Conservation (phyloP, 2,329 filamentous ascomycete species). For the Mollisiaceae sp. region DNA sequence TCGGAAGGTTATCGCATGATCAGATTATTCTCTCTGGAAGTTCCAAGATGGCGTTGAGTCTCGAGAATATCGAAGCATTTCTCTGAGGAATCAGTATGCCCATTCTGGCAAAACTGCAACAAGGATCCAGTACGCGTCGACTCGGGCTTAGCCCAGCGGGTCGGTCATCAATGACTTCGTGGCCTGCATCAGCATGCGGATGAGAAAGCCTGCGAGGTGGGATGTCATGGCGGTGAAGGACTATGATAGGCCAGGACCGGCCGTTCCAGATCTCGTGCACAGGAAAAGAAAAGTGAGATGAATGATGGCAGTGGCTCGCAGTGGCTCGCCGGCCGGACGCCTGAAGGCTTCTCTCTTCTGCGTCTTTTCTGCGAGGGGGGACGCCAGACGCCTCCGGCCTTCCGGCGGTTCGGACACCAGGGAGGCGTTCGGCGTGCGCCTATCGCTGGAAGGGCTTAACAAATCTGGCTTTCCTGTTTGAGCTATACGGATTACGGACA, state of each 20-base stretch:
- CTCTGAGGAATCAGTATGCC: not conserved
- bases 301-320: constrained; percentile 7
- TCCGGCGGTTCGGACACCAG: not conserved
- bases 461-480: not conserved
- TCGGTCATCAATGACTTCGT: constrained; percentile 18
- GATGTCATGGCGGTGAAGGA: constrained; percentile 10
- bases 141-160: constrained; percentile 16
- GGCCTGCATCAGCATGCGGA: constrained; percentile 21
- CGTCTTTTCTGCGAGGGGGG: no score
- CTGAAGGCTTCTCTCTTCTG: constrained; percentile 5
- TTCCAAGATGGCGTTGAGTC: not conserved
- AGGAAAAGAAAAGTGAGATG: not conserved
- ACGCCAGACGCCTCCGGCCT: constrained; percentile 9
- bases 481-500: no score
- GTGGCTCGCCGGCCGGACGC: no score
- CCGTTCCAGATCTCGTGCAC: constrained; percentile 11
- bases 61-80: not conserved
- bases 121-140: constrained; percentile 19
- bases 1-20: constrained; percentile 12
- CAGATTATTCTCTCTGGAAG: not conserved
- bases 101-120: not conserved
- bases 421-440: not conserved
- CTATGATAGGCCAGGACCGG: constrained; percentile 3
- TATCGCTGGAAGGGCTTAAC: not conserved
- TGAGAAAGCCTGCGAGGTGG: constrained; percentile 15